phyloP scores from a whole-genome alignment of 257 asterid species.

The Scutellaria galericulata region DNA sequence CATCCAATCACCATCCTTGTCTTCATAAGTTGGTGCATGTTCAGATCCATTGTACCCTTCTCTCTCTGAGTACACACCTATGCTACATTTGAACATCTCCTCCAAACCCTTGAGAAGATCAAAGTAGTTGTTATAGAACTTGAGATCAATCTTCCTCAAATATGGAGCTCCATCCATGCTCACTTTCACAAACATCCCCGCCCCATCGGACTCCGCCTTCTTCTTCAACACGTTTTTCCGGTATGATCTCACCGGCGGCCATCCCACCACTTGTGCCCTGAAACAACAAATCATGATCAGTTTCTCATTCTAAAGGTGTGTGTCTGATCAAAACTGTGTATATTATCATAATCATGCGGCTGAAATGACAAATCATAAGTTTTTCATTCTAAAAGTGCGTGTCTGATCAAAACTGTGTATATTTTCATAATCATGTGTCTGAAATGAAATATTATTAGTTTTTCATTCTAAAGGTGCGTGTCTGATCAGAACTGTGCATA shows the following conservation, averaged over 20 bases:
- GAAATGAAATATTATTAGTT: background rate
- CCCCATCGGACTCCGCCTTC: conserved; percentile 38
- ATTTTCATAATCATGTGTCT: background rate
- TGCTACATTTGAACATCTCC: conserved; percentile 62
- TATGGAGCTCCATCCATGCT: conserved; percentile 81
- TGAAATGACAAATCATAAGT: background rate
- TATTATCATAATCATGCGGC: background rate
- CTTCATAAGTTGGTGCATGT: conserved; percentile 65
- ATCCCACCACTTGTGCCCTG: conserved; percentile 67
- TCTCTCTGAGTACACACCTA: conserved; percentile 45
- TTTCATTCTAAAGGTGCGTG: background rate
- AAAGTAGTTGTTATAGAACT: conserved; percentile 45
- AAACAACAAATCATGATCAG: background rate
- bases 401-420: background rate
- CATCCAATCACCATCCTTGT: conserved; percentile 71
- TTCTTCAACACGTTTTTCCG: conserved; percentile 44
- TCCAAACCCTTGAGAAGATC: conserved; percentile 61
- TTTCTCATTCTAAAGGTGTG: background rate
- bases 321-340: background rate
- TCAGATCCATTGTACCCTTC: conserved; percentile 51
- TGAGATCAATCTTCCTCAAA: conserved; percentile 65
- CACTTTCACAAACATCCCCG: conserved; percentile 60
- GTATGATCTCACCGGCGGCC: conserved; percentile 70
- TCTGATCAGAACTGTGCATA: background rate
- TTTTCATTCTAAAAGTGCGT: background rate